Conservation (phyloP, 1,284 basidiomycete species). For the Cryptococcus jaspeensis region DNA sequence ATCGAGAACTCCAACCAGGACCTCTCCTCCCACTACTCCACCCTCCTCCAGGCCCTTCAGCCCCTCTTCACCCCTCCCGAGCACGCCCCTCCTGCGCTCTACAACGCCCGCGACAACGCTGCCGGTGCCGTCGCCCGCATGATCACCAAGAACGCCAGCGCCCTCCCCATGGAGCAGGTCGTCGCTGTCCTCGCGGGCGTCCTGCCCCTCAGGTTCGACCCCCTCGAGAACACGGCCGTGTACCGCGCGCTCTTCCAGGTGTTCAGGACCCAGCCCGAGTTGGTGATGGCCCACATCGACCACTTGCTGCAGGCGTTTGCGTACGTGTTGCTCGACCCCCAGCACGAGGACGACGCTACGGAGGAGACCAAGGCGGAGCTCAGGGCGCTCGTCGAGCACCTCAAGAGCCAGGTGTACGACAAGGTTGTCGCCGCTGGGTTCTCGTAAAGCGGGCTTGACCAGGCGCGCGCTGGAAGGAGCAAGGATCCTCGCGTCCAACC, state of each 20-base stretch:
- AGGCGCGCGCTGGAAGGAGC: not conserved
- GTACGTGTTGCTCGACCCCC: slow-evolving; percentile 79
- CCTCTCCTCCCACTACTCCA: slow-evolving; percentile 75
- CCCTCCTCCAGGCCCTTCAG: slow-evolving; percentile 74
- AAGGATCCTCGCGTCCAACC: not conserved
- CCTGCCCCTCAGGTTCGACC: slow-evolving; percentile 84
- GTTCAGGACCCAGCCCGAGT: slow-evolving; percentile 69
- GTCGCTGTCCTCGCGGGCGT: slow-evolving; percentile 78
- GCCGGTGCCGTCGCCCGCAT: slow-evolving; percentile 87
- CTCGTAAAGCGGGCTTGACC: slow-evolving; percentile 10
- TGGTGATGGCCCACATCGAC: slow-evolving; percentile 76
- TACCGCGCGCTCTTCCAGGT: slow-evolving; percentile 88
- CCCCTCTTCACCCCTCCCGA: slow-evolving; percentile 74
- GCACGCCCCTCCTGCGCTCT: slow-evolving; percentile 56
- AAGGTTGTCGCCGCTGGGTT: slow-evolving; percentile 50
- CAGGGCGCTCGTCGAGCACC: slow-evolving; percentile 68
- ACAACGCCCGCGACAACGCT: slow-evolving; percentile 94
- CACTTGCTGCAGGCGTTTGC: slow-evolving; percentile 78
- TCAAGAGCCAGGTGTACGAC: slow-evolving; percentile 57
- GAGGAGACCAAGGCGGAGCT: slow-evolving; percentile 74
- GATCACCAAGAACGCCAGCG: slow-evolving; percentile 75
- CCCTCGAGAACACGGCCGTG: slow-evolving; percentile 83
- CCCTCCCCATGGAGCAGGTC: slow-evolving; percentile 82
- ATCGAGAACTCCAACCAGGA: slow-evolving; percentile 84
- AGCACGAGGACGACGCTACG: slow-evolving; percentile 67